phyloP scores from a whole-genome alignment of 2,329 filamentous ascomycete genomes.

The Magnaporthiopsis incrustans region DNA sequence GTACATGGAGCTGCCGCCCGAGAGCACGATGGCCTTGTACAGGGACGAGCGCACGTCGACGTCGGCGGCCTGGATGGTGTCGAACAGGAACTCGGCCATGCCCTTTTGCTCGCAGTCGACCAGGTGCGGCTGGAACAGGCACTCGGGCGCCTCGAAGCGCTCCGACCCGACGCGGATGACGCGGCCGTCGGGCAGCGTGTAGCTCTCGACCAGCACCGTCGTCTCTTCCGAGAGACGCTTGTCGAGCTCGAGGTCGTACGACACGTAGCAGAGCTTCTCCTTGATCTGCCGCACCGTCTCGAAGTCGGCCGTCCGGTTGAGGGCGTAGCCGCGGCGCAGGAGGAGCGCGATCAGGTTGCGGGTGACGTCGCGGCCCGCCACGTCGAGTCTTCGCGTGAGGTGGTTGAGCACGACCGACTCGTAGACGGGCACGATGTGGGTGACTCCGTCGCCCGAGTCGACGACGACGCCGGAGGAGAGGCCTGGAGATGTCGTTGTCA shows the following conservation, averaged over 20 bases:
- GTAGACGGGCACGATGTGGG: conserved; percentile 97
- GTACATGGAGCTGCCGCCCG: conserved; percentile 98
- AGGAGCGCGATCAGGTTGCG: conserved; percentile 94
- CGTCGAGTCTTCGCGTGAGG: conserved; percentile 85
- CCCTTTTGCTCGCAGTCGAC: conserved; percentile 93
- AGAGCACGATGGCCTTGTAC: conserved; percentile 96
- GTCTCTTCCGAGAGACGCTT: conserved; percentile 95
- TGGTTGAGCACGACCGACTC: conserved; percentile 97
- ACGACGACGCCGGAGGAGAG: conserved; percentile 94
- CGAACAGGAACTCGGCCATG: conserved; percentile 95
- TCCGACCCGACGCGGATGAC: conserved; percentile 95
- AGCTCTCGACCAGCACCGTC: conserved; percentile 92
- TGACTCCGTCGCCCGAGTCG: conserved; percentile 96
- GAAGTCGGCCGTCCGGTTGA: conserved; percentile 97
- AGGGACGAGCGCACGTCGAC: conserved; percentile 89
- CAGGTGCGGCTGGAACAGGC: conserved; percentile 95
- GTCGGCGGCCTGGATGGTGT: conserved; percentile 93
- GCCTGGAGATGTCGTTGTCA: conserved; percentile 36
- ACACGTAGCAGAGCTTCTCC: conserved; percentile 99
- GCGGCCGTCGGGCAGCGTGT: conserved; percentile 91
- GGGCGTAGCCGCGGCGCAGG: conserved; percentile 84
- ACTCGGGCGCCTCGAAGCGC: conserved; percentile 95
- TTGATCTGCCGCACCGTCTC: conserved; percentile 99
- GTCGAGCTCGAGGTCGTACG: conserved; percentile 94
- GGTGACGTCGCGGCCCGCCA: conserved; percentile 95